Conservation (phyloP, 169 alveolate genomes). For the Cyclospora cayetanensis region DNA sequence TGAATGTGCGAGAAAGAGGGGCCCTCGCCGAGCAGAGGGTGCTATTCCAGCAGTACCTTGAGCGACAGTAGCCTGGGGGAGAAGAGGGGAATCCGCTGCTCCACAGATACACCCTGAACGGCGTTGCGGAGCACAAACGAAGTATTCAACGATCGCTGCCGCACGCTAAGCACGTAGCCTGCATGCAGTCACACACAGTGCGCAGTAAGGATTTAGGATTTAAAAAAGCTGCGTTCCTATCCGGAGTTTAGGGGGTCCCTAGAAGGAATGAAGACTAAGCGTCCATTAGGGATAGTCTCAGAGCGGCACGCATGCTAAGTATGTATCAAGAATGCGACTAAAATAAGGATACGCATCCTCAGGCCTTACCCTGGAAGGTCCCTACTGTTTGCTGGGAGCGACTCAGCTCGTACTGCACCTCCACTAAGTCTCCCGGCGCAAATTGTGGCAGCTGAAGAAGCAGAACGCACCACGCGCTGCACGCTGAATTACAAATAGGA, state of each 20-base stretch:
- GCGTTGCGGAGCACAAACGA: constrained; percentile 66
- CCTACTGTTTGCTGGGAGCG: constrained; percentile 75
- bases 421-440: constrained; percentile 71
- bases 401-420: constrained; percentile 73
- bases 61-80: constrained; percentile 64
- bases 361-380: constrained; percentile 70
- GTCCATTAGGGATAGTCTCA: not conserved
- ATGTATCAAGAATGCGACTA: not conserved
- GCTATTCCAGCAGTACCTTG: constrained; percentile 50
- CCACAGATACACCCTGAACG: constrained; percentile 71
- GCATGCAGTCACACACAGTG: not conserved
- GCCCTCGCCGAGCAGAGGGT: no score
- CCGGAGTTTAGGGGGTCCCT: not conserved
- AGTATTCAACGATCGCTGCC: constrained; percentile 47
- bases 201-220: not conserved
- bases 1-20: no score
- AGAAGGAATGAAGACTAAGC: not conserved
- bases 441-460: constrained; percentile 69
- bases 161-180: constrained; percentile 68
- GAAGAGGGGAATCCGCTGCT: constrained; percentile 73
- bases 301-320: not conserved
- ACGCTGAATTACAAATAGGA: not conserved
- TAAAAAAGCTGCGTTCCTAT: not conserved
- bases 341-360: not conserved
- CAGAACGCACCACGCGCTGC: not conserved